Evolutionary conservation across 2,329 filamentous ascomycete genomes (phyloP), one percentile per base, ranked within the genome.

Genomic region (Cadophora sp.): DNA sequence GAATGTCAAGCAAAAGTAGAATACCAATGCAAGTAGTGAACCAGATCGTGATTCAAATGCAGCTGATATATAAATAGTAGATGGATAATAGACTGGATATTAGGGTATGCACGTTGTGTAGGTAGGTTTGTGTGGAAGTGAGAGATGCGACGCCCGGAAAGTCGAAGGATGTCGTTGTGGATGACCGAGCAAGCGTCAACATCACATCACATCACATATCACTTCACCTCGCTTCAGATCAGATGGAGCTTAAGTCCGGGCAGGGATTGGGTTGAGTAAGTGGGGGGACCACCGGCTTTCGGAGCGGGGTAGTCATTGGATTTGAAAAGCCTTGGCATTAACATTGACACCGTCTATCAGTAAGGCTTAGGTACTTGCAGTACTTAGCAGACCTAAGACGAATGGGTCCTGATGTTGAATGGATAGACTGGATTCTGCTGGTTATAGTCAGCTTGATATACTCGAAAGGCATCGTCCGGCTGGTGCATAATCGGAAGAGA

Each of bases 201-300:
- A 37, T 37, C 34, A 37, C 34, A 37, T 37, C 34, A 37, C 34
- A 11, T 37, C 34, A 37, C 34, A 16, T 34, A 34, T 34, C 31
- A 34, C 31, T 6, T 34, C 31, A 34, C 31, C 5, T 34, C 31
- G 11, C 31, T 34, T 34, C 31, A 34, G 31, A 11, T 16, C 40
- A 43, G 12, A 55, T 37, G 34, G 34, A 37, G 19, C 51, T 55
- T 55, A 55, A 31, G 51, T 55, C 51, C 51, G 51, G 26, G 51
- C 51, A 55, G 51, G 51, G 51, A 27, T 19, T 31, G 19, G 9
- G 9, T 24, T 11, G 48, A 26, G 24, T 51, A 27, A 14, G 48
- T 11, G 22, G 48, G 9, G 48, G 22, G 48, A n/a, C 16, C 16
- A 16, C 26, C 51, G 51, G 51, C 26, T n/a, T 29, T 31, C 26